Evolutionary conservation across 78 protist species (phyloP), one percentile per base, ranked within the genome.

Genomic region (Thecamonas trahens): DNA sequence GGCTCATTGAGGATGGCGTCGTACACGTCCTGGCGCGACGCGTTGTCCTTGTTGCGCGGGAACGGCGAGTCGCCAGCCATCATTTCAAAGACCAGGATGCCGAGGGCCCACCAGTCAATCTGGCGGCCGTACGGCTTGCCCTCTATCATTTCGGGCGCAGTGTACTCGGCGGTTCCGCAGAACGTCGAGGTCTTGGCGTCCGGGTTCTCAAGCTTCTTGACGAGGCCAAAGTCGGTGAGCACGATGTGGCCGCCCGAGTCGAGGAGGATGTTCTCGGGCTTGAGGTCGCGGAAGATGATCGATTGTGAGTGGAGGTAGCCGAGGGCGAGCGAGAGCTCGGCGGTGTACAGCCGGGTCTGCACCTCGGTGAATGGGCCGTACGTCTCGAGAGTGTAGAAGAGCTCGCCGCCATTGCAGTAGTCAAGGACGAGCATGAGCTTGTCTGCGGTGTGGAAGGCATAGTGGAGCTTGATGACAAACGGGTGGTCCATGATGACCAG

Each of bases 121-220:
- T 1, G 52, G 20, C 11, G 9, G 52, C 15, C 52, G 52, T 45
- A 45, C 52, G 9, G 52, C 52, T 22, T 7, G 8, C 38, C 54
- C 1, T 0, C 7, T 7, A 61, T 50, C 35, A 60, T 34, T 44
- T 71, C 77, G 3, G 71, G 70, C 39, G 77, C 88, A 15, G 82
- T 18, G 60, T 87, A 87, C 59, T 82, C 85, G 11, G 88, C 84
- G 14, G 89, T 85, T 17, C 91, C 91, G 66, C 91, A 85, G 58
- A 85, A 69, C 11, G 91, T 80, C 29, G 13, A 49, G 49, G 80
- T 66, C 45, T 14, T 38, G 44, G 3, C 5, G 17, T 0, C 18
- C 20, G 35, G 44, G n/a, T 4, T n/a, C 35, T 75, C 49, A 20
- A 34, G 18, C 14, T 47, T 52, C 63, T 78, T 77, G 22, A 77